A percentile compares a stretch with the other conserved stretches of the same genome.
Conservation (phyloP, 192 early-diverging fungal genomes). For the Coemansia javaensis region DNA sequence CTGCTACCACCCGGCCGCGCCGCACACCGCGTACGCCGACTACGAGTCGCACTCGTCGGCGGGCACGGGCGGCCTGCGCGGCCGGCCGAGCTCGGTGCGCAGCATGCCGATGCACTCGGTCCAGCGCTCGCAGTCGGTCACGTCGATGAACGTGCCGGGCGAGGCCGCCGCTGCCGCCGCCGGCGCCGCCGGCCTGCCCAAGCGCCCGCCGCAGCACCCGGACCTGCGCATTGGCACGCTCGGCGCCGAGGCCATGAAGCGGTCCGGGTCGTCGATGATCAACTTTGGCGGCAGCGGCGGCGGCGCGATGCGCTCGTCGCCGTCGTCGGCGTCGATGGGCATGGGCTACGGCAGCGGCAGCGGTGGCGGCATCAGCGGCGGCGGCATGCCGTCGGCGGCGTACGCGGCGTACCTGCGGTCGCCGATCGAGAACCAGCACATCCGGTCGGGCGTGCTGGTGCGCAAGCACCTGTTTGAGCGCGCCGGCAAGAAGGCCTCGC, state of each 20-base stretch:
- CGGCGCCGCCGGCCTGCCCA: neutral
- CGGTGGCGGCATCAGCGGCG: too few species aligned
- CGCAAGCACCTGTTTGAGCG: conserved; percentile 81
- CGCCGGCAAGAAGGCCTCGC: conserved; percentile 70
- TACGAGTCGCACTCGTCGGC: conserved; percentile 20
- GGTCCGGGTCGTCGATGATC: conserved; percentile 27
- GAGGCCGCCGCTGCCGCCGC: neutral
- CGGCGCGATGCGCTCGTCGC: conserved; percentile 21
- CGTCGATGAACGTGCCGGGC: conserved; percentile 36
- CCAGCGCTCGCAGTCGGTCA: conserved; percentile 45
- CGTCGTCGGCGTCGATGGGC: conserved; percentile 44
- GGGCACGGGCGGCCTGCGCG: conserved; percentile 13
- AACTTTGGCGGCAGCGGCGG: neutral
- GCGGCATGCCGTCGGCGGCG: conserved; percentile 17
- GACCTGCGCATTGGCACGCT: conserved; percentile 12
- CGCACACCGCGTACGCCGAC: conserved; percentile 15
- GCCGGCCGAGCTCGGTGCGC: conserved; percentile 46
- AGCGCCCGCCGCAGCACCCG: conserved; percentile 33
- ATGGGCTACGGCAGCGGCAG: too few species aligned
- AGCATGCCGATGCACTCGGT: conserved; percentile 47
- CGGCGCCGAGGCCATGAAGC: conserved; percentile 21
- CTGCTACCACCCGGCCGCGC: neutral
- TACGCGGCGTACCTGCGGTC: conserved; percentile 42
- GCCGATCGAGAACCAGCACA: conserved; percentile 48
- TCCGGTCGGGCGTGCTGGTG: conserved; percentile 60